A percentile compares a stretch with the other conserved stretches of the same genome.
These are phyloP conservation scores for Pulicaria dysenterica DNA, from an alignment of 129 eudicot species.

Conservation along the genomic window DNA sequence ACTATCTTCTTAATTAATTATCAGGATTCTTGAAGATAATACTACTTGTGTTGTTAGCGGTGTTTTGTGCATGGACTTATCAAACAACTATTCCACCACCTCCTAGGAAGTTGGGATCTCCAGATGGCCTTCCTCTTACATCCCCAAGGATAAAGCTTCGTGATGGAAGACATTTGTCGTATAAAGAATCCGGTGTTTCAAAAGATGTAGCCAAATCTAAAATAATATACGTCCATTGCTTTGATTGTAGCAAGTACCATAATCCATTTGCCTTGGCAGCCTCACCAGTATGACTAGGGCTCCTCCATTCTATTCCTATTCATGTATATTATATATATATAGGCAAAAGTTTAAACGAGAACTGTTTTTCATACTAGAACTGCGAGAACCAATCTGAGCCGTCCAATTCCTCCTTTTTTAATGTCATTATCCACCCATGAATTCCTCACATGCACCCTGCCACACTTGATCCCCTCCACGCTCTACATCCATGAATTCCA, in stretches of 20 bases:
- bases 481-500: no score
- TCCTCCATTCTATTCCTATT: background rate
- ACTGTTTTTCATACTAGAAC: no score
- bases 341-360: no score
- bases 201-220: conserved; percentile 59
- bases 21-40: background rate
- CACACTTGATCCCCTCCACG: no score
- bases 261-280: conserved; percentile 42
- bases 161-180: conserved; percentile 78
- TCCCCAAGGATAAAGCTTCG: conserved; percentile 62
- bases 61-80: conserved; percentile 51
- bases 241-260: conserved; percentile 50
- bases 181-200: conserved; percentile 61
- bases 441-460: no score
- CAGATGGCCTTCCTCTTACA: conserved; percentile 30
- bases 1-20: no score
- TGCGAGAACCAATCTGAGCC: no score
- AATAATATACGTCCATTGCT: conserved; percentile 61
- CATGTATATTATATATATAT: no score
- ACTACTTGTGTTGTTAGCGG: conserved; percentile 45
- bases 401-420: no score
- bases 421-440: no score
- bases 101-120: conserved; percentile 55
- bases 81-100: conserved; percentile 57
- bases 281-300: conserved; percentile 41